Base-by-base conservation (phyloP, 768 basidiomycete genomes). In the Hortiboletus campestris region DNA sequence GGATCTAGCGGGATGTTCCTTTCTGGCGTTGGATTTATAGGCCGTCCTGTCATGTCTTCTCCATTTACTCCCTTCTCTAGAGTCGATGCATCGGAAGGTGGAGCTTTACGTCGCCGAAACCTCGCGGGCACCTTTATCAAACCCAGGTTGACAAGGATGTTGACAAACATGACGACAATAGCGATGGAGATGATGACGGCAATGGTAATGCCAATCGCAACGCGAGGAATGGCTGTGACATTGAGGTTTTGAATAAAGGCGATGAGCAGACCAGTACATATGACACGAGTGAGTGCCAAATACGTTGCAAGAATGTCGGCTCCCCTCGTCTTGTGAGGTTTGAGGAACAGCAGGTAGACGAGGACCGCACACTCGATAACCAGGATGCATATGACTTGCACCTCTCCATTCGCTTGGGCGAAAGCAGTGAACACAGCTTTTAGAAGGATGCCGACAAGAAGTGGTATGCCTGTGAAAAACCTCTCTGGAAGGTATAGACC, bases 151-250 rank as follows among this genome's bases (percentile, higher is more conserved):
- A 84, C 72, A 42, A 84, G 60, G 42, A 85, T 73, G 64, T 91
- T 91, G 64, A 86, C 60, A 66, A 89, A 80, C 64, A 90, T 77
- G 52, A 91, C 71, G 44, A 94, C 56, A 31, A 89, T 78, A 0
- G 89, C 80, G 38, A 91, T 72, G 14, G 88, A 86, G 67, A 84
- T 88, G 36, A 93, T 76, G 32, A 88, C 82, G 13, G 85, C 83
- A 38, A 84, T 78, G 58, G 92, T 80, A 53, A 89, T 79, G 20
- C 92, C 93, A 53, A 97, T 85, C 34, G 82, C 86, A 2, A 90
- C 88, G 19, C 93, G 83, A 1, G 89, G 85, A 62, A 96, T 96
- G 39, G 93, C 78, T 17, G 77, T 72, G 34, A 94, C 78, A 7
- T 76, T 69, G 25, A 94, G 66, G 10, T 71, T 74, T 58, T 89